Conservation (phyloP, 2,329 filamentous ascomycete species). For the Diplocarpon mali region DNA sequence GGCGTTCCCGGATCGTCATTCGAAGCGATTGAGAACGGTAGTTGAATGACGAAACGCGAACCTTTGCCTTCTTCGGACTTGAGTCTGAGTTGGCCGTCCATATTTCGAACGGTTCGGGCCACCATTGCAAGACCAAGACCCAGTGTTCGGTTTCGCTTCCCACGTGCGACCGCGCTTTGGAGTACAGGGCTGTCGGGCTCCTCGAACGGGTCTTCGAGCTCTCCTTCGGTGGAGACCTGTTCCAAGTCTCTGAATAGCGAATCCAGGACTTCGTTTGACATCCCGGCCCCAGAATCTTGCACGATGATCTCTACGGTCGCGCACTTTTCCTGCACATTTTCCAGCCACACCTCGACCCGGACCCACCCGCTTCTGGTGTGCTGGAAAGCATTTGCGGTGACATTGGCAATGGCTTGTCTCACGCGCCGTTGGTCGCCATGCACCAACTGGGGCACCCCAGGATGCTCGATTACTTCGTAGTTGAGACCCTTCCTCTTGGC, state of each 20-base stretch:
- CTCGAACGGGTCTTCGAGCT: constrained; percentile 14
- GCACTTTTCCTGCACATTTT: constrained; percentile 39
- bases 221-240: constrained; percentile 40
- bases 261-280: constrained; percentile 48
- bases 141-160: constrained; percentile 40
- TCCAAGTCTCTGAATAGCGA: constrained; percentile 47
- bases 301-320: constrained; percentile 64
- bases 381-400: constrained; percentile 76
- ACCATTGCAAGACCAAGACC: constrained; percentile 82
- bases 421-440: constrained; percentile 70
- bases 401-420: constrained; percentile 72
- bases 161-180: constrained; percentile 5
- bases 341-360: constrained; percentile 57
- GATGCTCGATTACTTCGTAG: constrained; percentile 57
- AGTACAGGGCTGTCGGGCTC: neutral
- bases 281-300: constrained; percentile 65
- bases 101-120: constrained; percentile 76
- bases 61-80: constrained; percentile 77
- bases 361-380: constrained; percentile 60
- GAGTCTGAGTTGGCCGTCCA: constrained; percentile 76
- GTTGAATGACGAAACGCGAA: constrained; percentile 68
- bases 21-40: constrained; percentile 54
- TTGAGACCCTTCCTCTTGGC: constrained; percentile 63
- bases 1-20: neutral
- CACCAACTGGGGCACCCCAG: constrained; percentile 58